Evolutionary conservation across 2,329 filamentous ascomycete genomes (phyloP), one percentile per base, ranked within the genome.

Genomic region (Metarhizium album): DNA sequence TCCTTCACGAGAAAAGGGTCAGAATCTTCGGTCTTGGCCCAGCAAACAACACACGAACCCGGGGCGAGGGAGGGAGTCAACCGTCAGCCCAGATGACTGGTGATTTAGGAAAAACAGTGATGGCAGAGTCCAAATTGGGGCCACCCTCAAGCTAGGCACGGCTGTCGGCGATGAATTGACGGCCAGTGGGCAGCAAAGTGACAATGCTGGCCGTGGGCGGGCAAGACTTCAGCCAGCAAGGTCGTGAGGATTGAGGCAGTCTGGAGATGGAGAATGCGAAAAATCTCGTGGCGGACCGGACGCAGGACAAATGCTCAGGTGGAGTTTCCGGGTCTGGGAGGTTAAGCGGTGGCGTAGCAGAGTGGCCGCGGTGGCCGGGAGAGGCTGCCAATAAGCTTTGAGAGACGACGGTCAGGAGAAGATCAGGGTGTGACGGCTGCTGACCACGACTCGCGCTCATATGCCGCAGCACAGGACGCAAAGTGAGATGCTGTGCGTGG

Each of bases 361-460:
- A 52, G 54, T 52, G 47, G 46, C 45, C 53, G 51, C 47, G 42
- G 46, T 45, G 47, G 27, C 45, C 51, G 40, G 51, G 47, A 46
- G 54, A 48, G 49, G 51, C 55, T 54, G 47, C 54, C 52, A 58
- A 53, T 50, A 52, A 45, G 20, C 40, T 48, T 48, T 33, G 40
- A 51, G 46, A 49, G 23, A 33, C 37, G 37, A 20, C n/a, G 11
- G 1, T 40, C 37, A 11, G n/a, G 29, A 43, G 35, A 31, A 48
- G 46, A 20, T 46, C 49, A 53, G 27, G n/a, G 52, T 48, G 52
- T 42, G 46, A 50, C 50, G 48, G 45, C 46, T 40, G 50, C 47
- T 42, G 24, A 42, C 45, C 42, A 53, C 50, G 49, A 52, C 55
- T 55, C 51, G 47, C 42, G 45, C 27, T 47, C 50, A 42, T 45